Base-by-base conservation (phyloP, 2,329 filamentous ascomycete species). In the Aspergillus fischeri region DNA sequence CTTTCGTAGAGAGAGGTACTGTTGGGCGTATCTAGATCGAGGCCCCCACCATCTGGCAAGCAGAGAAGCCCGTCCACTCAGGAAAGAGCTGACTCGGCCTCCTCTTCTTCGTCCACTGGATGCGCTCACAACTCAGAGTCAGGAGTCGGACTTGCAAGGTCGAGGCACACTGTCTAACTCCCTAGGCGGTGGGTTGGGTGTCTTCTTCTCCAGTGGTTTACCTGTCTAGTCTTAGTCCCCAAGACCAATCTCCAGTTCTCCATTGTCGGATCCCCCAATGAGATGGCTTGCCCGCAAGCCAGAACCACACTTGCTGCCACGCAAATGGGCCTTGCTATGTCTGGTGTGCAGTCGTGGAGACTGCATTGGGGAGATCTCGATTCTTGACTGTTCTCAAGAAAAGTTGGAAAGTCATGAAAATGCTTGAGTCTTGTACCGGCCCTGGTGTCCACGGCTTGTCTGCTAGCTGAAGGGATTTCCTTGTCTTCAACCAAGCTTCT, bases 151-250 rank as follows among this genome's bases (percentile, higher is more conserved):
- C 29, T 35, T 35, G 32, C 4, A 35, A 35, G 32, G 32, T 6
- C 32, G 17, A 35, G 32, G 32, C 32, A 6, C 32, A 29, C 28
- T 4, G 28, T 11, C 28, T 29, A 29, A 10, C 28, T 29, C 28
- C 28, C 28, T 11, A 29, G 28, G 28, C 28, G 10, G 10, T 14
- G 10, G 20, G 21, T 14, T 17, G 5, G 32, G 32, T 38, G 20
- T 42, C 32, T 14, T 7, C 21, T 25, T 60, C 59, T 61, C 60
- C 49, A 51, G 32, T 51, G 54, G 52, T 58, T 66, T 57, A 38
- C 66, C 64, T 54, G 55, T 63, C 60, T 62, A 32, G 64, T 66
- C 53, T 52, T 68, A 67, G 65, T 57, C 50, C 38, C 32, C 14
- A 17, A 38, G 29, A 47, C 32, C 54, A 55, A 21, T 11, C 25